Evolutionary conservation across 768 basidiomycete species (phyloP).

Genomic region (Gloeophyllum trabeum): DNA sequence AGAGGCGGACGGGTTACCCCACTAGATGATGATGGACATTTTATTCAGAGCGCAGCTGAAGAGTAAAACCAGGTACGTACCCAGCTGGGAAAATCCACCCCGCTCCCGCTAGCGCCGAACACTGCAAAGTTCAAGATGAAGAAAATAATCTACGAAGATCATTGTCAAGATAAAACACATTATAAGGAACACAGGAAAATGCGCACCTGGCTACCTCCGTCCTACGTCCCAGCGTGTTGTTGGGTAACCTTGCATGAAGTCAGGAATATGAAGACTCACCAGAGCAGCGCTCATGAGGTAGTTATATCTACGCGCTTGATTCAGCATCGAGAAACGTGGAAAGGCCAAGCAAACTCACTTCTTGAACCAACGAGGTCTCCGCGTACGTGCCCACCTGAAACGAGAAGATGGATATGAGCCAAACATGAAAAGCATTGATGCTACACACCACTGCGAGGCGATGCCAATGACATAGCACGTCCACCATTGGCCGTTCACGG

Average conservation of each 20-base stretch:
- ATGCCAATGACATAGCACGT: background rate
- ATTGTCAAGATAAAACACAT: background rate
- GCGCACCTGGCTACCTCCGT: background rate
- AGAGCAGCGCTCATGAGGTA: background rate
- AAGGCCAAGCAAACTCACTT: background rate
- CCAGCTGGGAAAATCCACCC: background rate
- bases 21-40: background rate
- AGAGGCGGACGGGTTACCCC: background rate
- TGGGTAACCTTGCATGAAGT: background rate
- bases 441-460: background rate
- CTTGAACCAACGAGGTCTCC: background rate
- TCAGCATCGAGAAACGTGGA: background rate
- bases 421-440: background rate
- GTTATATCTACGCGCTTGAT: background rate
- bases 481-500: constrained; percentile 2
- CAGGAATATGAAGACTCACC: background rate
- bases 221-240: background rate
- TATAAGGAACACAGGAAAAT: too few relatives aligned
- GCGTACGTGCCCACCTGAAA: background rate
- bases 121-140: constrained; percentile 1
- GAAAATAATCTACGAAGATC: background rate
- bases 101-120: background rate
- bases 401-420: background rate
- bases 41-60: background rate
- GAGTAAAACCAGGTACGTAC: background rate